Evolutionary conservation across 352 stramenopile species (phyloP).

Genomic region (Pythium sukuiense): DNA sequence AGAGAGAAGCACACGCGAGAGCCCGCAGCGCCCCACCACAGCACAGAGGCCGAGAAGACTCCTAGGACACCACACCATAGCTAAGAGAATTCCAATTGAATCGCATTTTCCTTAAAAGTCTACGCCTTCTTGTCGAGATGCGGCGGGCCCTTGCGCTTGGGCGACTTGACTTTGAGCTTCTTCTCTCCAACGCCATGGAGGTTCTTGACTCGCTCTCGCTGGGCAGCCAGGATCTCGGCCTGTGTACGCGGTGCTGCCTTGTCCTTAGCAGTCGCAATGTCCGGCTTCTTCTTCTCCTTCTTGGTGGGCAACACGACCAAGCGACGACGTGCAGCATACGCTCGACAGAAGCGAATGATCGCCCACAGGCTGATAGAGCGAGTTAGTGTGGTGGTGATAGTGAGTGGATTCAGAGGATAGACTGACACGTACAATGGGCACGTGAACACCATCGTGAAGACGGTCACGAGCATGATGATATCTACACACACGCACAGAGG

Average conservation of each 20-base stretch:
- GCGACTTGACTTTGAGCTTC: slow-evolving; percentile 63
- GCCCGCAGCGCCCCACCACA: background rate
- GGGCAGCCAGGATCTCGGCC: slow-evolving; percentile 73
- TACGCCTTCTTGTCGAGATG: slow-evolving; percentile 31
- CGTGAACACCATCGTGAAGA: slow-evolving; percentile 84
- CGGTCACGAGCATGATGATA: slow-evolving; percentile 72
- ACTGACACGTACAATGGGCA: slow-evolving; percentile 57
- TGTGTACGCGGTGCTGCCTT: slow-evolving; percentile 68
- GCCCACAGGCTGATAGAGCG: slow-evolving; percentile 55
- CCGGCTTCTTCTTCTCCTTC: slow-evolving; percentile 71
- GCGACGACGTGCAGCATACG: slow-evolving; percentile 47
- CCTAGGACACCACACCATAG: slow-evolving; percentile 5
- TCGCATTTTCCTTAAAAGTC: slow-evolving; percentile 11
- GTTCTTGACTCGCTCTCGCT: slow-evolving; percentile 64
- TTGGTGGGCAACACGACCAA: slow-evolving; percentile 68
- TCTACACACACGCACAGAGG: slow-evolving; percentile 31
- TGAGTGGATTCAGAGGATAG: background rate
- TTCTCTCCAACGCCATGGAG: slow-evolving; percentile 65
- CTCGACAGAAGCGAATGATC: slow-evolving; percentile 73
- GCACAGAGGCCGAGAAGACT: slow-evolving; percentile 1
- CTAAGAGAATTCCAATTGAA: slow-evolving; percentile 7
- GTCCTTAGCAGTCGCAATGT: slow-evolving; percentile 64
- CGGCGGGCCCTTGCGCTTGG: slow-evolving; percentile 69
- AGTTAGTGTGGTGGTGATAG: background rate
- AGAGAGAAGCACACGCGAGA: slow-evolving; percentile 8